Evolutionary conservation across 176 grass and related monocot genomes (phyloP), one percentile per base, ranked within the genome.

Genomic region (Luzula sylvatica): DNA sequence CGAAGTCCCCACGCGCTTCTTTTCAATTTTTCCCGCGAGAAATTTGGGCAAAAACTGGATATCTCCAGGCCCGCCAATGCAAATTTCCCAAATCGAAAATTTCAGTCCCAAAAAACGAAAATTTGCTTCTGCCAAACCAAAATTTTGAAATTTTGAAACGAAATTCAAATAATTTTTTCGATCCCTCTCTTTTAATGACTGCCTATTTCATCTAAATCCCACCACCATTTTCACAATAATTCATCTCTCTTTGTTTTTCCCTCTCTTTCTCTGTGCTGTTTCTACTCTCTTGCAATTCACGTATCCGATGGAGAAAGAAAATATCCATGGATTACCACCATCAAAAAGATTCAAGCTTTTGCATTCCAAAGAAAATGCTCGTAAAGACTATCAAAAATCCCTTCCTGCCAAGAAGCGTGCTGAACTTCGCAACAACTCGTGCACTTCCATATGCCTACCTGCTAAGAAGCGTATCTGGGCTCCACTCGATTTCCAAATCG

Each of bases 301-400:
- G 24, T 56, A 35, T 41, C 17, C 53, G 48, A 53, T 59, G 15
- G 58, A 35, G n/a, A 66, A 62, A 38, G 71, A 58, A 52, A 41
- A 42, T 47, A 30, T 74, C 20, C 72, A 69, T 15, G 50, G 61
- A 8, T 50, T 95, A 46, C 83, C 80, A 23, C 83, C 84, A 0
- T 79, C 77, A 51, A 95, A 95, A 66, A 76, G 90, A 51, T 86
- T 88, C 80, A 76, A 79, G 58, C 65, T 65, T 50, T 63, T 67
- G 44, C 57, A 61, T 38, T 18, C 51, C 29, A 19, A 65, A n/a
- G 4, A 56, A 18, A 22, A n/a, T 15, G 9, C 30, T 35, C 30
- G 9, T 9, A 44, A 30, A 35, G 11, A 45, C 58, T 26, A 50
- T 21, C 50, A 3, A 13, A 38, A 78, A 30, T 65, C 12, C 12